Evolutionary conservation across 495 filamentous ascomycete species (phyloP), one percentile per base, ranked within the genome.

Genomic region (Aspergillus hancockii): DNA sequence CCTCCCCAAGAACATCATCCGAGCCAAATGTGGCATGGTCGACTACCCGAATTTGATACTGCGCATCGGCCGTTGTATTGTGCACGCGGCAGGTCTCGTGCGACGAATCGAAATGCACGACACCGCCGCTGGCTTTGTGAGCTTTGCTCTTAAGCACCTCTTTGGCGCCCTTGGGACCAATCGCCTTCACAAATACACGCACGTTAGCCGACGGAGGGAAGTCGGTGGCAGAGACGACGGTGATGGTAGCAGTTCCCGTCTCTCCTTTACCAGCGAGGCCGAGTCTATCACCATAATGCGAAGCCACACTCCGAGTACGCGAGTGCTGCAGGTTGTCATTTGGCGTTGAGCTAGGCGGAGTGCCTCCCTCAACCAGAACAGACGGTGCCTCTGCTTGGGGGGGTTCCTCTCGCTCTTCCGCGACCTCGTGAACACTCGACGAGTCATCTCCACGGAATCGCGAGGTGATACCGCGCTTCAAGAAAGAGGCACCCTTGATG

Each of bases 81-180:
- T 81, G 77, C 50, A 92, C 82, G 58, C 84, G 88, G 79, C 92
- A 92, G 21, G 82, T 85, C 71, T 96, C 92, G 46, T 83, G 72
- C n/a, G 67, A 63, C 22, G 63, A 28, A 60, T 90, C 87, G 65
- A 85, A 96, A n/a, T 73, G 75, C 5, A 88, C 79, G 0, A 78
- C 73, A 14, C 87, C 86, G 7, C 67, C 63, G 23, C 81, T 71
- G 10, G 83, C 78, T 72, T 97, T 96, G 66, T 81, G 68, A 16
- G 80, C 77, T 71, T 96, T 96, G 18, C 89, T 93, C 77, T 98
- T 97, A 76, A 90, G 84, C 55, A 97, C 80, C 46, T 88, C 82
- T 75, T 93, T 96, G 10, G 79, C 70, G 51, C 81, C 83, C 74
- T 92, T 92, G 49, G 81, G 60, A 0, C 79, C 75, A 23, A 89